Percentiles rank a stretch among this genome's conserved stretches.
These are phyloP conservation scores for Apiotrichum laibachii DNA, from an alignment of 1,284 basidiomycete genomes.

Conservation along the genomic window DNA sequence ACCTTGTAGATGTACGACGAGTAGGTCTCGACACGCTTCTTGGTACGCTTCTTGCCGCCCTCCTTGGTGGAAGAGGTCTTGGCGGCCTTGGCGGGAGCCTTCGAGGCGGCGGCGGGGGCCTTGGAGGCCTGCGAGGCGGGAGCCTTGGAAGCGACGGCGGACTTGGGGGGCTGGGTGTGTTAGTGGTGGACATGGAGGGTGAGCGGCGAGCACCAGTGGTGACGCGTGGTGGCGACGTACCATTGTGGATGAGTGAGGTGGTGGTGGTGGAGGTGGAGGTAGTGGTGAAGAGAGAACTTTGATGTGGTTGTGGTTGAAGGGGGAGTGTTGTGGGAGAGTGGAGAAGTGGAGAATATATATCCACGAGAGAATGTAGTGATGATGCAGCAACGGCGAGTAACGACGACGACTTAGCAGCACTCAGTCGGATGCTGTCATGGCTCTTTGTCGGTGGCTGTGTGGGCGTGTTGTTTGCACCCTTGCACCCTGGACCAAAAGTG, in stretches of 20 bases:
- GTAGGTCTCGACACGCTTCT: constrained; percentile 86
- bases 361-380: too few species aligned
- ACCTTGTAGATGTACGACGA: constrained; percentile 90
- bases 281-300: neutral
- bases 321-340: neutral
- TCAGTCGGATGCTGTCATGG: too few species aligned
- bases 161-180: constrained; percentile 50
- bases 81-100: constrained; percentile 61
- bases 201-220: constrained; percentile 1
- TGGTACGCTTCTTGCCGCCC: constrained; percentile 80
- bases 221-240: constrained; percentile 9
- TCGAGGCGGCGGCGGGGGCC: constrained; percentile 54
- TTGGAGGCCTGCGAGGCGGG: constrained; percentile 62
- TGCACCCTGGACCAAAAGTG: too few species aligned
- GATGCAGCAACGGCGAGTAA: too few species aligned
- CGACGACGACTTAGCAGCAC: too few species aligned
- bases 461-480: too few species aligned
- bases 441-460: too few species aligned
- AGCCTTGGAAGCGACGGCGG: constrained; percentile 53
- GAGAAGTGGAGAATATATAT: neutral
- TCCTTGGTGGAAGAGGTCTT: constrained; percentile 69
- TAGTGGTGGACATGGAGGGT: constrained; percentile 30
- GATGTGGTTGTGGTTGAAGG: neutral
- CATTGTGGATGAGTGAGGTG: neutral
- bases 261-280: neutral